Evolutionary conservation across 345 rosid species (phyloP).

Genomic region (Aurinia saxatilis): DNA sequence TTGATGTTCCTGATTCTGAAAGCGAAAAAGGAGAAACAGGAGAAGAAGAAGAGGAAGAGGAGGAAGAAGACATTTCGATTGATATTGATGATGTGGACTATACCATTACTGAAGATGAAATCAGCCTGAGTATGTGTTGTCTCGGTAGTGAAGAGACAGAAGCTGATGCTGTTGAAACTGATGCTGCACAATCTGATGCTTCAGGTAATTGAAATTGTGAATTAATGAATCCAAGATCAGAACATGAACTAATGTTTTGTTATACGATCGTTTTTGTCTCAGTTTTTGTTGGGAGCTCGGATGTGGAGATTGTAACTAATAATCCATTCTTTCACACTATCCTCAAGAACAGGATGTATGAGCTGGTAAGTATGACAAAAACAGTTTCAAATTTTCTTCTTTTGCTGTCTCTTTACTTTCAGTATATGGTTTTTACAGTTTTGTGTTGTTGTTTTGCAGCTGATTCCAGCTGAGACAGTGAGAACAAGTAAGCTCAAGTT

Average conservation of each 20-base stretch:
- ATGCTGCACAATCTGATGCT: neutral
- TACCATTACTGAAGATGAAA: neutral
- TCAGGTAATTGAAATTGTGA: neutral
- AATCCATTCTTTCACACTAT: neutral
- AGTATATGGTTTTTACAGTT: neutral
- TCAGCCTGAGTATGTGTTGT: neutral
- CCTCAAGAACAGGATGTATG: constrained; percentile 11
- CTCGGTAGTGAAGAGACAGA: neutral
- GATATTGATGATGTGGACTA: neutral
- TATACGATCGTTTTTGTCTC: neutral
- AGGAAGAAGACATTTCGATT: neutral
- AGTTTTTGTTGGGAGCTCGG: neutral
- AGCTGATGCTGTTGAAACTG: neutral
- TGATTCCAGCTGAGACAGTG: constrained; percentile 16
- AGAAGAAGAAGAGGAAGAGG: neutral
- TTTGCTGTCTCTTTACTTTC: neutral
- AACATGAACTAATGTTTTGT: neutral
- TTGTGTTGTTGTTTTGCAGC: neutral
- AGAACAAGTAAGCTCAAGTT: neutral
- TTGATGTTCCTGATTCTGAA: neutral
- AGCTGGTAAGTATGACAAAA: constrained; percentile 8
- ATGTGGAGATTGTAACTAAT: neutral
- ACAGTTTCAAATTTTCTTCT: neutral
- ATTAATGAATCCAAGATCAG: neutral
- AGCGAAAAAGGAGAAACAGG: neutral